Conservation (phyloP, 805 yeast genomes). For the Candida suzukii region DNA sequence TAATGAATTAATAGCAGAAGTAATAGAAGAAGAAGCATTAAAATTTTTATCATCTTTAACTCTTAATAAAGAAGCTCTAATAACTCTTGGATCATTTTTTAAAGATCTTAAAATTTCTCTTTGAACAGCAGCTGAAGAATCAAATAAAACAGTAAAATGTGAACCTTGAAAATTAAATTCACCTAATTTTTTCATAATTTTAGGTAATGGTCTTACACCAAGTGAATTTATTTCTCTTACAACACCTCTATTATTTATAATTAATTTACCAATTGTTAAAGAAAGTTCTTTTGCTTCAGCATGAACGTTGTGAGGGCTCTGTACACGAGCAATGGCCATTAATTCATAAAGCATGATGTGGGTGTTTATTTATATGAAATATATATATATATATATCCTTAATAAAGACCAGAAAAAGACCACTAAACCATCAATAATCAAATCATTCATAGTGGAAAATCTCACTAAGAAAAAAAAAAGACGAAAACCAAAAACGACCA, state of each 20-base stretch:
- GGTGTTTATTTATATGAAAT: background rate
- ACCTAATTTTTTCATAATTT: slow-evolving; percentile 75
- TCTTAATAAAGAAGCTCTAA: slow-evolving; percentile 68
- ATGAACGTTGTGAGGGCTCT: slow-evolving; percentile 44
- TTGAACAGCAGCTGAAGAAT: slow-evolving; percentile 80
- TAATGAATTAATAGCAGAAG: slow-evolving; percentile 30
- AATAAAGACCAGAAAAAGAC: too few species aligned
- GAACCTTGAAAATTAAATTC: slow-evolving; percentile 88
- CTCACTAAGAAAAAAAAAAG: too few species aligned
- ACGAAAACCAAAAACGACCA: too few species aligned
- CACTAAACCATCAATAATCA: too few species aligned
- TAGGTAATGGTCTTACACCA: slow-evolving; percentile 76
- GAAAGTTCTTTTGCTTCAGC: slow-evolving; percentile 55
- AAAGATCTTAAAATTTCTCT: slow-evolving; percentile 75
- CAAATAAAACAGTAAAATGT: slow-evolving; percentile 81
- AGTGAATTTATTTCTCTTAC: slow-evolving; percentile 74
- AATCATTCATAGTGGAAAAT: too few species aligned
- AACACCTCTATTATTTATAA: slow-evolving; percentile 90
- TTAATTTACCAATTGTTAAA: slow-evolving; percentile 68
- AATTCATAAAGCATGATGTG: slow-evolving; percentile 79
- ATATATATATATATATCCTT: background rate
- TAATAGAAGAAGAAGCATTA: slow-evolving; percentile 52
- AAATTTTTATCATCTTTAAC: slow-evolving; percentile 45
- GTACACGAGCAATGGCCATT: slow-evolving; percentile 80
- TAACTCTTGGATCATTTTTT: slow-evolving; percentile 84